Percentiles rank a stretch among this genome's conserved stretches.
These are phyloP conservation scores for Penicillium hesseltinei DNA, from an alignment of 2,329 filamentous ascomycete species.

Conservation along the genomic window DNA sequence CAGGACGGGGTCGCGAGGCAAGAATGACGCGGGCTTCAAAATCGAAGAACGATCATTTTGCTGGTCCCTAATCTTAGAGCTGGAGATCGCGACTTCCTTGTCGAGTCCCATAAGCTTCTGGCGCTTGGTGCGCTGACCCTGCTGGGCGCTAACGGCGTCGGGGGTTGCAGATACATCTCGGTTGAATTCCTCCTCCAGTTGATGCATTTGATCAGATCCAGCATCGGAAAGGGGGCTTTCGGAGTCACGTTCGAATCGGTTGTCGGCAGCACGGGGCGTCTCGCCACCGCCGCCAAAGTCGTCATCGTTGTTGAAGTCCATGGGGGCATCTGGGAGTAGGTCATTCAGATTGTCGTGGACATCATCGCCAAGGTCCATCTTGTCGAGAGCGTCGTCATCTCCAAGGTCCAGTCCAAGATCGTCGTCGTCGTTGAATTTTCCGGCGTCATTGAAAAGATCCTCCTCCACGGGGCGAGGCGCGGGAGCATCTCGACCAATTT, in stretches of 20 bases:
- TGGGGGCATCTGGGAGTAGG: slow-evolving; percentile 56
- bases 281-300: slow-evolving; percentile 58
- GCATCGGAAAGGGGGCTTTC: slow-evolving; percentile 70
- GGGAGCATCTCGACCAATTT: slow-evolving; percentile 85
- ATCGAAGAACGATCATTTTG: slow-evolving; percentile 85
- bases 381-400: slow-evolving; percentile 44
- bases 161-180: slow-evolving; percentile 24
- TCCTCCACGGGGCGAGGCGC: slow-evolving; percentile 60
- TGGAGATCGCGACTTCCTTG: slow-evolving; percentile 72
- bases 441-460: slow-evolving; percentile 58
- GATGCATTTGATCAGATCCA: slow-evolving; percentile 60
- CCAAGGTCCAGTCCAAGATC: slow-evolving; percentile 49
- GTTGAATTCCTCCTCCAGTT: slow-evolving; percentile 47
- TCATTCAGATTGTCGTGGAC: slow-evolving; percentile 58
- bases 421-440: slow-evolving; percentile 61
- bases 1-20: slow-evolving; percentile 82
- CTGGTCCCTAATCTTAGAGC: slow-evolving; percentile 76
- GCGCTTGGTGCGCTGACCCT: slow-evolving; percentile 72
- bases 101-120: slow-evolving; percentile 83
- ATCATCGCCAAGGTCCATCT: slow-evolving; percentile 37
- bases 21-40: slow-evolving; percentile 74
- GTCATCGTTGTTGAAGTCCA: slow-evolving; percentile 49
- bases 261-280: slow-evolving; percentile 46
- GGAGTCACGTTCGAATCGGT: slow-evolving; percentile 60
- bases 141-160: slow-evolving; percentile 58